A percentile compares a stretch with the other conserved stretches of the same genome.
These are phyloP conservation scores for Podosphaera fusca DNA, from an alignment of 2,329 filamentous ascomycete genomes.

Conservation along the genomic window DNA sequence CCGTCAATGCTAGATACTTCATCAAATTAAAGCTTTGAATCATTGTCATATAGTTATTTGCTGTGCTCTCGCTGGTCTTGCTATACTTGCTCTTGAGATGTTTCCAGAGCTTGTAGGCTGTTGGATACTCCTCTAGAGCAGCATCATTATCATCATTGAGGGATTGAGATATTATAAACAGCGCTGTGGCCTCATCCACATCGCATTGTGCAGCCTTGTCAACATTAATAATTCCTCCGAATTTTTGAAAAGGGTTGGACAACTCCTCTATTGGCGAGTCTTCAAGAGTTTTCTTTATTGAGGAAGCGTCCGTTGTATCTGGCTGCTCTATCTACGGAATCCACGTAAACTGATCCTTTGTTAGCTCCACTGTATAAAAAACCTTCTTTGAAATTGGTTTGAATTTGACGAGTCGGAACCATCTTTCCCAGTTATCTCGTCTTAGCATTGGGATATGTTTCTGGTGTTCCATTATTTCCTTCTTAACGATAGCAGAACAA, in stretches of 20 bases:
- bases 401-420: background rate
- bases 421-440: background rate
- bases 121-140: background rate
- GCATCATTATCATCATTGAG: background rate
- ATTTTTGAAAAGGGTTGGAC: background rate
- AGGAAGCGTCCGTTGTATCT: background rate
- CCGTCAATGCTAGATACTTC: too few relatives aligned
- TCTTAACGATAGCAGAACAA: background rate
- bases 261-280: background rate
- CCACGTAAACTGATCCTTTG: background rate
- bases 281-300: background rate
- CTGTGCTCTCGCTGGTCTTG: background rate
- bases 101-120: background rate
- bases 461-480: background rate
- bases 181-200: too few relatives aligned
- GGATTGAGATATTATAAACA: background rate
- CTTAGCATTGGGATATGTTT: background rate
- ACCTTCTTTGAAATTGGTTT: background rate
- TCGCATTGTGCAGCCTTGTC: too few relatives aligned
- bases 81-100: background rate
- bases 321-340: background rate
- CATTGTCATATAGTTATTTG: background rate
- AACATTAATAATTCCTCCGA: too few relatives aligned
- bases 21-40: constrained; percentile 1
- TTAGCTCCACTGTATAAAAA: background rate